Base-by-base conservation (phyloP, 2,329 filamentous ascomycete genomes). In the Diaporthe sp. region DNA sequence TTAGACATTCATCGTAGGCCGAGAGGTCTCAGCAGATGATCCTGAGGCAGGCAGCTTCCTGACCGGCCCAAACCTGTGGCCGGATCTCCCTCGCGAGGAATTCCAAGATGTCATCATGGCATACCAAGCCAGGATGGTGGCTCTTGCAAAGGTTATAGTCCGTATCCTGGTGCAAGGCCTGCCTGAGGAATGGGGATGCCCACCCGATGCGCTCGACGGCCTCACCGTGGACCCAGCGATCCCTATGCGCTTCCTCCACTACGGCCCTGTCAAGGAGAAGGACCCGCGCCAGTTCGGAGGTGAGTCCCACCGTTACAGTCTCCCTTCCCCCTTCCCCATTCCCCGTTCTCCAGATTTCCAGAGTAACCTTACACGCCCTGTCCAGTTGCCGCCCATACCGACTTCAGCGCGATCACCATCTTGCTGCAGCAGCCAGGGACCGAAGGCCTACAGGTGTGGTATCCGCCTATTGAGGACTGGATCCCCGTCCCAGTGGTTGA, bases 1-100 rank as follows among this genome's bases (percentile, higher is more conserved):
- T n/a, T 19, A 80, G 78, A 77, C 78, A 55, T 80, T 79, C 57
- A 77, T 78, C 9, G 72, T 80, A 25, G 79, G 79, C 28, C 73
- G 78, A 15, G 79, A 80, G 75, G 79, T 80, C 55, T 79, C 79
- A 19, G 79, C 76, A 44, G 77, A 80, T 57, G 75, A 79, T 28
- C 78, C 79, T 0, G 80, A 82, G 7, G 76, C 77, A 7, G 81
- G 81, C 3, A 79, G 78, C 7, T 82, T 82, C 74, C 78, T 78
- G 12, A 81, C 79, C 3, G 81, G 81, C 1, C 81, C 81, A 17
- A 82, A 82, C 49, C 67, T 81, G 44, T 82, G 80, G 80, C 81
- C 81, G 2, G 78, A 78, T 22, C 77, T 82, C 22, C 77, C 77
- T 22, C 76, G 77, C 13, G 78, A 80, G n/a, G 67, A 81, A 7